Evolutionary conservation across 2,329 filamentous ascomycete species (phyloP).

Genomic region (Hymenoscyphus albidus): DNA sequence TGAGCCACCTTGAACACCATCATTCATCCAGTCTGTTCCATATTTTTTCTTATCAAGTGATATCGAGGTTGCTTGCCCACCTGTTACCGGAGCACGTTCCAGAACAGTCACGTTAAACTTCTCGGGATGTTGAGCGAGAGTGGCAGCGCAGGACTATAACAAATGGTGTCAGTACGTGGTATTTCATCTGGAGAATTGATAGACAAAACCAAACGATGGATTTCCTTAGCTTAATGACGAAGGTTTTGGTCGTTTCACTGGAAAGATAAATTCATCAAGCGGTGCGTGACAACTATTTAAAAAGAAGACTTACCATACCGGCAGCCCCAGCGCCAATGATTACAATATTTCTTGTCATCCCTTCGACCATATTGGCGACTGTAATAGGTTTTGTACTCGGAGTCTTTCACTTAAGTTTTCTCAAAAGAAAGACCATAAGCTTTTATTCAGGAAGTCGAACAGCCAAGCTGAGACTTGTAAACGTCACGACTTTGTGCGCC

Average conservation of each 20-base stretch:
- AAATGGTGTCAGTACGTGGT: background rate
- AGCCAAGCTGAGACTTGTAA: background rate
- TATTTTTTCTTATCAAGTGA: constrained; percentile 52
- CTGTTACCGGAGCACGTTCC: constrained; percentile 54
- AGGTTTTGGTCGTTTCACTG: background rate
- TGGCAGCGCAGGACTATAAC: constrained; percentile 59
- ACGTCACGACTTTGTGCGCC: constrained; percentile 9
- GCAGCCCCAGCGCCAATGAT: constrained; percentile 61
- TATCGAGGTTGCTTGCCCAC: constrained; percentile 59
- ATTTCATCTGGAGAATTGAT: background rate
- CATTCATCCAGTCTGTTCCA: constrained; percentile 58
- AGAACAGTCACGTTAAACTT: constrained; percentile 63
- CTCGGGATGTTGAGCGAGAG: constrained; percentile 61
- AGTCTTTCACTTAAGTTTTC: background rate
- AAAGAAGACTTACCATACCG: constrained; percentile 46
- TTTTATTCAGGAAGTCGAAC: background rate
- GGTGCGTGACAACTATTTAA: background rate
- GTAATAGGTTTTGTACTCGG: background rate
- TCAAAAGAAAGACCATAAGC: background rate
- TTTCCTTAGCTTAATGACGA: background rate
- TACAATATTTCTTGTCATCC: constrained; percentile 46
- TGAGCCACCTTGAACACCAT: constrained; percentile 60
- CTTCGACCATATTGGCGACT: background rate
- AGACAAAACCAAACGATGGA: background rate
- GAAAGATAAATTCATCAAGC: background rate